A percentile compares a stretch with the other conserved stretches of the same genome.
Conservation (phyloP, 2,329 filamentous ascomycete species). For the Fusarium protoensiforme region DNA sequence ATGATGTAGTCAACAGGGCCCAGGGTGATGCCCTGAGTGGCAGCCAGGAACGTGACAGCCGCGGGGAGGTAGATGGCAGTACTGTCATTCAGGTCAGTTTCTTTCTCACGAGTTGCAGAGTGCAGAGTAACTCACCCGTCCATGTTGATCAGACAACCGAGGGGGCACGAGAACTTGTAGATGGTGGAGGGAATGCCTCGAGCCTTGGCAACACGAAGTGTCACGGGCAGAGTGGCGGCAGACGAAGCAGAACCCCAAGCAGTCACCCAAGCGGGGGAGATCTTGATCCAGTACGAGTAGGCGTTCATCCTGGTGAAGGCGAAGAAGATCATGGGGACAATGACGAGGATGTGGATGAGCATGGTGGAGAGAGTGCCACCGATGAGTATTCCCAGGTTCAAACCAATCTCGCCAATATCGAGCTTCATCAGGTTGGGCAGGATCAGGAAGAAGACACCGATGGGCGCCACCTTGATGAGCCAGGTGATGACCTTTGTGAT, state of each 20-base stretch:
- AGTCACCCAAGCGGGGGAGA: conserved; percentile 63
- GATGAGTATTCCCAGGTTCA: conserved; percentile 62
- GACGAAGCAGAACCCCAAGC: conserved; percentile 66
- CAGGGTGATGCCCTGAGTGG: conserved; percentile 59
- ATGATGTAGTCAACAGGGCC: conserved; percentile 59
- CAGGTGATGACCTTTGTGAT: conserved; percentile 59
- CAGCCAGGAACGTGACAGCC: conserved; percentile 63
- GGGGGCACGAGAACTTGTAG: conserved; percentile 58
- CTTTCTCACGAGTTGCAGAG: background rate
- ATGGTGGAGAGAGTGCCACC: conserved; percentile 58
- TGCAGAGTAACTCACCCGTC: conserved; percentile 49
- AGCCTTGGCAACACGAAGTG: conserved; percentile 54
- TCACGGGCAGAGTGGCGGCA: conserved; percentile 63
- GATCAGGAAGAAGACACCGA: conserved; percentile 66
- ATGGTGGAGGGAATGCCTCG: conserved; percentile 56
- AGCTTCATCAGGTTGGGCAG: conserved; percentile 62
- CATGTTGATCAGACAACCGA: conserved; percentile 64
- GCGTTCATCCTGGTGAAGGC: conserved; percentile 57
- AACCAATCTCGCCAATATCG: conserved; percentile 58
- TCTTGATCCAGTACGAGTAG: conserved; percentile 59
- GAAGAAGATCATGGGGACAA: conserved; percentile 58
- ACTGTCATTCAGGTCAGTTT: conserved; percentile 35
- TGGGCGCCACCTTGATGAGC: conserved; percentile 60
- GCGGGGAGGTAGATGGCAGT: conserved; percentile 67
- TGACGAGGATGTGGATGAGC: conserved; percentile 58